These are phyloP conservation scores for Rhodomyrtus psidioides DNA, from an alignment of 441 rosid species.

Conservation along the genomic window DNA sequence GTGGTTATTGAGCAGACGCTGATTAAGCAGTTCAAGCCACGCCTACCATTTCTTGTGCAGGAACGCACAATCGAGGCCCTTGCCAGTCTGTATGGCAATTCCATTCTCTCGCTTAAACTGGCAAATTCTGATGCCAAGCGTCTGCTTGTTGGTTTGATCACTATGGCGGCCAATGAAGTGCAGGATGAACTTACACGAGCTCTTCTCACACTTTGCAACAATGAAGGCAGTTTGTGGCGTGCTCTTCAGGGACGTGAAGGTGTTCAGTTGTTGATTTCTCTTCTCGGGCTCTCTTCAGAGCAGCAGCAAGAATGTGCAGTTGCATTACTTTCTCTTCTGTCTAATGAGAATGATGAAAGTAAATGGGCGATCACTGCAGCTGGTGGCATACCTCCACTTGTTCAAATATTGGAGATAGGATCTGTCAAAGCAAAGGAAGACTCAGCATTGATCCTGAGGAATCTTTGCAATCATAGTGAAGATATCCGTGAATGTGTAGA, in stretches of 20 bases:
- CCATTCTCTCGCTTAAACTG: conserved; percentile 64
- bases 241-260: conserved; percentile 99
- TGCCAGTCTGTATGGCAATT: conserved; percentile 97
- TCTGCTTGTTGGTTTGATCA: conserved; percentile 96
- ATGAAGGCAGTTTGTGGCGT: conserved; percentile 88
- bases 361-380: conserved; percentile 99
- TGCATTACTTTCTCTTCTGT: conserved; percentile 88
- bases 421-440: conserved; percentile 99
- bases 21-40: conserved; percentile 89
- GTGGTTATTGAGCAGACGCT: conserved; percentile 71
- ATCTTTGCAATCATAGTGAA: conserved; percentile 99
- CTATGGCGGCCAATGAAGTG: conserved; percentile 95
- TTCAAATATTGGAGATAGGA: conserved; percentile 97
- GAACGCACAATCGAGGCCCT: conserved; percentile 99
- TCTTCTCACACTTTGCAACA: conserved; percentile 79
- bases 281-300: conserved; percentile 98
- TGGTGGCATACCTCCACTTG: conserved; percentile 99
- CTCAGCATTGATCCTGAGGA: conserved; percentile 93
- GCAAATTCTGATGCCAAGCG: conserved; percentile 88
- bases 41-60: conserved; percentile 79
- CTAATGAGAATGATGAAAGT: conserved; percentile 98
- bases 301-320: conserved; percentile 99
- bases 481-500: conserved; percentile 99
- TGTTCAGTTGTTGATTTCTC: conserved; percentile 93
- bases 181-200: conserved; percentile 95